Conservation (phyloP, 1,139 yeast genomes). For the Dujonia santamariae region DNA sequence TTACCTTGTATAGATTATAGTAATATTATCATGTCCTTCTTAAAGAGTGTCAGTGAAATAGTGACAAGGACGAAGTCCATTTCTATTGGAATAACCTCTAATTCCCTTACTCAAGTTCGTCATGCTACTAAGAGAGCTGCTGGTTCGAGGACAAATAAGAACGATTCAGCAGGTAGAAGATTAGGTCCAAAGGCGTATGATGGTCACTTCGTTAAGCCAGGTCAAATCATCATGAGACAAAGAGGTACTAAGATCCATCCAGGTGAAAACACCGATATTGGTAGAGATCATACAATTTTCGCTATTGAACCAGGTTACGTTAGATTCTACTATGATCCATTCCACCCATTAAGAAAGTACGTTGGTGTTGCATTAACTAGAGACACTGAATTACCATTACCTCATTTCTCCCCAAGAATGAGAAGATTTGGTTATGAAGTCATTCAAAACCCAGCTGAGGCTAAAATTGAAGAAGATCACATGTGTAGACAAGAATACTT, state of each 20-base stretch:
- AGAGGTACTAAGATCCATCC: constrained; percentile 97
- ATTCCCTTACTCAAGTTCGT: constrained; percentile 54
- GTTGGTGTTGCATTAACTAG: constrained; percentile 80
- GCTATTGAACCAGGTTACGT: constrained; percentile 94
- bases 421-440: constrained; percentile 79
- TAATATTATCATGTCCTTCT: background rate
- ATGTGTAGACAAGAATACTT: constrained; percentile 63
- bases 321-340: constrained; percentile 90
- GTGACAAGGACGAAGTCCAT: constrained; percentile 1
- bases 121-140: constrained; percentile 92
- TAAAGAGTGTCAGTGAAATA: background rate
- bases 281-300: constrained; percentile 89
- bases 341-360: constrained; percentile 88
- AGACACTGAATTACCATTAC: constrained; percentile 70
- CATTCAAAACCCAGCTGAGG: constrained; percentile 48
- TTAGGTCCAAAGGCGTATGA: constrained; percentile 89
- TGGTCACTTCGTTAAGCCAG: constrained; percentile 62
- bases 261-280: constrained; percentile 88
- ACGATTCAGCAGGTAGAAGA: constrained; percentile 94
- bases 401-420: constrained; percentile 82
- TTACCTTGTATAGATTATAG: background rate
- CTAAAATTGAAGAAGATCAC: constrained; percentile 53
- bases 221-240: constrained; percentile 92
- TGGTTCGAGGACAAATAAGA: constrained; percentile 89
- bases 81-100: background rate